Conservation (phyloP, 768 basidiomycete genomes). For the Omphalotus guepiniiformis region DNA sequence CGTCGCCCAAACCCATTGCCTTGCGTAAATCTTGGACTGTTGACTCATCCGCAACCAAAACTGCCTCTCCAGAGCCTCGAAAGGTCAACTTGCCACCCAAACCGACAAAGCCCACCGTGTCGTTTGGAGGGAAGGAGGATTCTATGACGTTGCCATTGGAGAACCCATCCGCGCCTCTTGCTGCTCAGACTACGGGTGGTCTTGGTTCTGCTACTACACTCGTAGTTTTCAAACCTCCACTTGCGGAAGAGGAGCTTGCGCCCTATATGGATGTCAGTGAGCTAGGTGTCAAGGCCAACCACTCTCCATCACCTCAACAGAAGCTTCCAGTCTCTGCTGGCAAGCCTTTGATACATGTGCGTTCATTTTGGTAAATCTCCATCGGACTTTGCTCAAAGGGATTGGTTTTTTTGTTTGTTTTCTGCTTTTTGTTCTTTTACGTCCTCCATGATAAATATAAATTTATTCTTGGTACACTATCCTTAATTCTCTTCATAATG, state of each 20-base stretch:
- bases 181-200: conserved; percentile 25
- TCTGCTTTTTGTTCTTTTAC: conserved; percentile 15
- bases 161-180: conserved; percentile 14
- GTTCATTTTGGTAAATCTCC: conserved; percentile 65
- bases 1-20: conserved; percentile 34
- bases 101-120: conserved; percentile 23
- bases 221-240: conserved; percentile 57
- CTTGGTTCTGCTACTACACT: conserved; percentile 76
- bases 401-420: conserved; percentile 14
- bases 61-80: conserved; percentile 4
- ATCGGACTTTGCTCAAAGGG: conserved; percentile 41
- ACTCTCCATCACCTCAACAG: conserved; percentile 17
- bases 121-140: neutral
- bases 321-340: conserved; percentile 44
- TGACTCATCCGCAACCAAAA: conserved; percentile 17
- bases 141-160: neutral
- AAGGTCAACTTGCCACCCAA: conserved; percentile 20
- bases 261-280: conserved; percentile 39
- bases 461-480: conserved; percentile 19
- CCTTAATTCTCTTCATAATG: conserved; percentile 15
- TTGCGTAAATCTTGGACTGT: conserved; percentile 36
- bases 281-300: conserved; percentile 37
- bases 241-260: conserved; percentile 41
- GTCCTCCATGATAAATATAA: conserved; percentile 13
- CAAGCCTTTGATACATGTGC: conserved; percentile 81